Conservation (phyloP, 306 rosid species). For the Astragalus glycyphyllos region DNA sequence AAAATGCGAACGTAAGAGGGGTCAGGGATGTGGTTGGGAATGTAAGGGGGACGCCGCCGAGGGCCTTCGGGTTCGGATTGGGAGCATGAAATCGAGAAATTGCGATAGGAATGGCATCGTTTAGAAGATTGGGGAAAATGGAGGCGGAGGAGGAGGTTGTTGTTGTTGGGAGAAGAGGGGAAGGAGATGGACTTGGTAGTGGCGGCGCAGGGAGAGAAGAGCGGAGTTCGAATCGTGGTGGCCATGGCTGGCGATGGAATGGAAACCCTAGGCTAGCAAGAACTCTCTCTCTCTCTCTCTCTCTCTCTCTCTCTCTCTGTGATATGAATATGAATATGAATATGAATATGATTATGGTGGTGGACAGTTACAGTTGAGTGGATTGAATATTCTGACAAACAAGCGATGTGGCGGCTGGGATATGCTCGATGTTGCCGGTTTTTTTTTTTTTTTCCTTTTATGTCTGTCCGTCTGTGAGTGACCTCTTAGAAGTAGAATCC, state of each 20-base stretch:
- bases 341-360: background rate
- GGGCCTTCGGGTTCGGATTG: constrained; percentile 22
- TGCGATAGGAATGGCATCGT: background rate
- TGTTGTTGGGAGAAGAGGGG: background rate
- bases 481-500: too few relatives aligned
- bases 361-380: too few relatives aligned
- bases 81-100: constrained; percentile 41
- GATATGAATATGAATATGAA: too few relatives aligned
- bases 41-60: constrained; percentile 70
- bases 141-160: constrained; percentile 31
- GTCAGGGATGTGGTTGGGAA: constrained; percentile 84
- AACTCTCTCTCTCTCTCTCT: too few relatives aligned
- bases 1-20: constrained; percentile 82
- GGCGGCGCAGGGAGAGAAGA: constrained; percentile 32
- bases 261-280: background rate
- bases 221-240: constrained; percentile 33
- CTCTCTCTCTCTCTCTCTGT: too few relatives aligned
- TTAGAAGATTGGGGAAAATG: constrained; percentile 32
- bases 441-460: too few relatives aligned
- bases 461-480: too few relatives aligned
- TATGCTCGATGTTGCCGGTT: background rate
- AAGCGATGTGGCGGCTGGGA: background rate
- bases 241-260: constrained; percentile 37
- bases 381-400: background rate
- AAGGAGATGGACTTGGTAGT: constrained; percentile 11